Evolutionary conservation across 768 basidiomycete species (phyloP), one percentile per base, ranked within the genome.

Genomic region (Boletus vinaceobasis): DNA sequence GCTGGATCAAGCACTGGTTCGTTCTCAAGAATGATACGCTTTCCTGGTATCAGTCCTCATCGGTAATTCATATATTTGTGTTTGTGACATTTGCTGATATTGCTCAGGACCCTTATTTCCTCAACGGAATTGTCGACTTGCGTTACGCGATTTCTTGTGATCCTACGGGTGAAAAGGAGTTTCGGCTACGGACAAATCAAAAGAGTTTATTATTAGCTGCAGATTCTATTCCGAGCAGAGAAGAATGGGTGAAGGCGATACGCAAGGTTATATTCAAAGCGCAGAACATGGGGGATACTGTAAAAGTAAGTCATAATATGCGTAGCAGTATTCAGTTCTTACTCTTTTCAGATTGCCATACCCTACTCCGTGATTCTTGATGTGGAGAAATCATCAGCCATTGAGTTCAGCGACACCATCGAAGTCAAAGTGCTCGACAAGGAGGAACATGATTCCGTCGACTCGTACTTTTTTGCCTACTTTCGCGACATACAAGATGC

Each of bases 1-100:
- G 93, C 21, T 95, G 90, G 87, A 85, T 88, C 62, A 93, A 89
- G 67, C 93, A 93, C 69, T 98, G 97, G 97, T 95, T 98, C 62
- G 82, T 96, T 2, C 79, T 99, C 46, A 94, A 92, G 81, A 96
- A 98, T 58, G 93, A 95, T 64, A 91, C 93, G 1, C 77, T 99
- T 27, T 94, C 93, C 17, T 99, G 97, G 97, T 98, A 92, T 70
- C 90, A 93, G 59, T 92, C 90, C 7, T 93, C 94, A 52, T 86
- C 92, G 53, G 94, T 93, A 71, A 75, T 77, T 68, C 42, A 10
- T 23, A 23, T 37, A 21, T 47, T 26, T 39, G 45, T 56, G 40
- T 27, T 48, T 39, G 44, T 48, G 43, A 37, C 42, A 40, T 56
- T 49, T 51, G 11, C 50, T 61, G 38, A 47, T 40, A 19, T 46